These are phyloP conservation scores for Phanerochaete sordida DNA, from an alignment of 768 basidiomycete genomes.

Conservation along the genomic window DNA sequence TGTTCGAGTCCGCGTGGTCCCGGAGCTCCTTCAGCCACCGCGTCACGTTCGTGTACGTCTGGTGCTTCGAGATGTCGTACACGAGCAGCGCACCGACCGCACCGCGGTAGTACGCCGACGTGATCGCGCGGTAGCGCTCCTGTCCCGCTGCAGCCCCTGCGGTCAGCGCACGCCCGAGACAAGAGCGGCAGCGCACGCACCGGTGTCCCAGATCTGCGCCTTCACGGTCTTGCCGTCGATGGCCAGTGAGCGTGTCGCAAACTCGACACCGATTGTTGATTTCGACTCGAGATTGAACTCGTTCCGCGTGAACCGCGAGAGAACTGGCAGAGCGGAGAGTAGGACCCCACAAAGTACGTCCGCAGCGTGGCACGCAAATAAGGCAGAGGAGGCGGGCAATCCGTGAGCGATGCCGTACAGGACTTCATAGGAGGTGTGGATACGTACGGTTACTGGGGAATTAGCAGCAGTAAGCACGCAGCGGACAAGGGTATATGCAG, in stretches of 20 bases:
- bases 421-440: not conserved
- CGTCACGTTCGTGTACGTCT: conserved; percentile 90
- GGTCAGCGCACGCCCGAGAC: conserved; percentile 6
- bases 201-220: conserved; percentile 99
- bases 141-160: conserved; percentile 75
- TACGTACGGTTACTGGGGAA: conserved; percentile 58
- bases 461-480: not conserved
- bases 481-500: not conserved
- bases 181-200: conserved; percentile 40
- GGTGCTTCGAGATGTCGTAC: conserved; percentile 92
- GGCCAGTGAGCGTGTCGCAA: conserved; percentile 91
- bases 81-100: conserved; percentile 91
- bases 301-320: conserved; percentile 98
- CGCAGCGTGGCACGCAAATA: conserved; percentile 7
- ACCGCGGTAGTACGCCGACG: conserved; percentile 99
- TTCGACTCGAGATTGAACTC: conserved; percentile 99
- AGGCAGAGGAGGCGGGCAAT: not conserved
- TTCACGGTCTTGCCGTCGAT: conserved; percentile 98
- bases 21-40: conserved; percentile 97
- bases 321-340: conserved; percentile 58
- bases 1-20: conserved; percentile 91
- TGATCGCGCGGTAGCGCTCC: conserved; percentile 96
- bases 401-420: not conserved
- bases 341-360: not conserved
- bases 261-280: conserved; percentile 99